Evolutionary conservation across 1,284 basidiomycete genomes (phyloP).

Genomic region (Apiotrichum gracile): DNA sequence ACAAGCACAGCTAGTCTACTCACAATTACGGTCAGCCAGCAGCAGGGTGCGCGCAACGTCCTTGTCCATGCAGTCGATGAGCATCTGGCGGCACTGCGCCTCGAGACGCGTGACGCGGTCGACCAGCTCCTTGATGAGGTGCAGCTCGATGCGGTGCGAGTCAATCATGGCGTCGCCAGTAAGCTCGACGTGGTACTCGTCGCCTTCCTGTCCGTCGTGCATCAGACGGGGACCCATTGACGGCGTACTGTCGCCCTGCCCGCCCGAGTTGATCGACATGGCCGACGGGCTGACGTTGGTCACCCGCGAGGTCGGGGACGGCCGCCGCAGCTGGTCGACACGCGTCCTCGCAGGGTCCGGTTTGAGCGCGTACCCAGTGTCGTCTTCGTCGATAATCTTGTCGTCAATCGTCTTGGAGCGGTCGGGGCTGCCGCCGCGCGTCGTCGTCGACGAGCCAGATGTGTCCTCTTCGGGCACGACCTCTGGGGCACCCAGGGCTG

Average conservation of each 20-base stretch:
- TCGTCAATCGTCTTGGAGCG: no score
- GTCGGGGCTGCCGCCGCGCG: no score
- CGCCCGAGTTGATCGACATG: no score
- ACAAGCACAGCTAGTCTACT: neutral
- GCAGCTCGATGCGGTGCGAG: conserved; percentile 16
- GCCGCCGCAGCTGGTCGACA: no score
- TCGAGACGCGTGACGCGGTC: conserved; percentile 33
- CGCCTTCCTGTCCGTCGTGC: neutral
- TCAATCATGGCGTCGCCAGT: neutral
- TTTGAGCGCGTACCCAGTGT: no score
- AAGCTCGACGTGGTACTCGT: neutral
- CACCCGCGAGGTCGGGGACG: no score
- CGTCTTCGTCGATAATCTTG: no score
- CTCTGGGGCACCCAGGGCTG: neutral
- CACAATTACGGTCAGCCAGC: conserved; percentile 41
- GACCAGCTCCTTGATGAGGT: conserved; percentile 31
- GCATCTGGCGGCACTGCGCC: conserved; percentile 36
- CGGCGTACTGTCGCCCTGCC: neutral
- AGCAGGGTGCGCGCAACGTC: conserved; percentile 35
- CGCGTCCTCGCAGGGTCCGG: no score
- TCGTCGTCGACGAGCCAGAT: no score
- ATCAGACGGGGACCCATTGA: neutral
- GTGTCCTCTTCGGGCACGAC: neutral
- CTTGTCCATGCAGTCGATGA: conserved; percentile 39
- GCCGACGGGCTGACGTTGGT: no score